These are phyloP conservation scores for Lentinula edodes DNA, from an alignment of 768 basidiomycete species.

Conservation along the genomic window DNA sequence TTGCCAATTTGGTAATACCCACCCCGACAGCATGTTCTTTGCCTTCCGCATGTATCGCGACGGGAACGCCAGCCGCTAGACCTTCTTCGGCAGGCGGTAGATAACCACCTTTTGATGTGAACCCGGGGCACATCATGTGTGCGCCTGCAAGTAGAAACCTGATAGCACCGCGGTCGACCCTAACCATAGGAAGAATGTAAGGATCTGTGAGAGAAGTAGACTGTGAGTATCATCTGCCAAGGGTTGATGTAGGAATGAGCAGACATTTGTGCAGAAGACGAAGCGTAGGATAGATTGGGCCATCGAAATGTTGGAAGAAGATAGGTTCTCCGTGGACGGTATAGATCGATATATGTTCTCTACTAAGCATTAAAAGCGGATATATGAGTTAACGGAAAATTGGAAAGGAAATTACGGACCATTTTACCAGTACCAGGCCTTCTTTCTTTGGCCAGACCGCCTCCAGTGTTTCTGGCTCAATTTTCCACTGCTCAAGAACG, in stretches of 20 bases:
- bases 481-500: slow-evolving; percentile 79
- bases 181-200: slow-evolving; percentile 79
- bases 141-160: slow-evolving; percentile 92
- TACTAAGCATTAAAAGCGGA: slow-evolving; percentile 44
- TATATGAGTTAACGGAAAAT: slow-evolving; percentile 12
- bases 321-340: slow-evolving; percentile 82
- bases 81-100: slow-evolving; percentile 70
- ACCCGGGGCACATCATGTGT: slow-evolving; percentile 95
- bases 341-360: slow-evolving; percentile 93
- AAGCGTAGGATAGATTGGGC: slow-evolving; percentile 85
- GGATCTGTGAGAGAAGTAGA: slow-evolving; percentile 57
- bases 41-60: slow-evolving; percentile 94
- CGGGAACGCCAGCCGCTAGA: slow-evolving; percentile 65
- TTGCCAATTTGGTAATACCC: slow-evolving; percentile 74
- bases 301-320: slow-evolving; percentile 96
- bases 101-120: slow-evolving; percentile 88
- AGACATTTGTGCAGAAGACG: slow-evolving; percentile 88
- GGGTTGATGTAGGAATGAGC: slow-evolving; percentile 11
- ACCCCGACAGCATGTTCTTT: slow-evolving; percentile 89
- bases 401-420: slow-evolving; percentile 45
- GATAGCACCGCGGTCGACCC: slow-evolving; percentile 95
- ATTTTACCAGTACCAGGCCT: slow-evolving; percentile 87
- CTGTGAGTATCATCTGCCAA: neutral
- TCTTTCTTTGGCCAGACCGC: slow-evolving; percentile 99
- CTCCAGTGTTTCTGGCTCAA: slow-evolving; percentile 78